These are phyloP conservation scores for Leccinum subatratum DNA, from an alignment of 1,284 basidiomycete species.

Conservation along the genomic window DNA sequence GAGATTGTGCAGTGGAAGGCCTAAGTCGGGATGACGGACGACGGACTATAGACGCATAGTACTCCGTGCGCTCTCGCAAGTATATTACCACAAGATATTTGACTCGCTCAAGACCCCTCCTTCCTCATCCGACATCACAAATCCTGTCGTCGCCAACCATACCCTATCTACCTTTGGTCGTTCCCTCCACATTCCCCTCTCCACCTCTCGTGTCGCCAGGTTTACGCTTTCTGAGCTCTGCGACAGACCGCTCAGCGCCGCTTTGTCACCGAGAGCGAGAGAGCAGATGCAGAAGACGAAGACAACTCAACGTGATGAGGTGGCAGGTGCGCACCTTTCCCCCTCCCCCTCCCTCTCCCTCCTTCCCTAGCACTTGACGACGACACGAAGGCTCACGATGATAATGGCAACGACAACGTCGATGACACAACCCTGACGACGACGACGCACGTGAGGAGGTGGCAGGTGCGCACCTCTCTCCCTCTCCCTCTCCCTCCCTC, in stretches of 20 bases:
- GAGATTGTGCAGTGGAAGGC: constrained; percentile 71
- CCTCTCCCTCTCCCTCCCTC: no score
- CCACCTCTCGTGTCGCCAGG: constrained; percentile 74
- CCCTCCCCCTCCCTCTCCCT: no score
- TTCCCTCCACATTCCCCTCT: constrained; percentile 72
- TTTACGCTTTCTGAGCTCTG: constrained; percentile 89
- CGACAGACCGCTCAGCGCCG: constrained; percentile 84
- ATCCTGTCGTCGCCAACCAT: constrained; percentile 62
- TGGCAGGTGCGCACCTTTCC: no score
- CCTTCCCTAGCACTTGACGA: no score
- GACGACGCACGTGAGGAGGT: no score
- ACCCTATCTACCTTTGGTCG: constrained; percentile 89
- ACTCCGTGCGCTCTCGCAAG: constrained; percentile 83
- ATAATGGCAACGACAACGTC: no score
- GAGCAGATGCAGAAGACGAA: no score
- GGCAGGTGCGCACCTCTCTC: no score
- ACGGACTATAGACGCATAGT: constrained; percentile 90
- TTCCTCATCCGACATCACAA: constrained; percentile 22
- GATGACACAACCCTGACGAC: no score
- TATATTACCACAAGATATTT: constrained; percentile 90
- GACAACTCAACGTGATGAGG: no score
- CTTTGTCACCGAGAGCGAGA: constrained; percentile 27
- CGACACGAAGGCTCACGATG: no score
- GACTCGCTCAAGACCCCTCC: constrained; percentile 58
- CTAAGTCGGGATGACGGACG: constrained; percentile 56